Conservation (phyloP, 805 yeast species). For the Schwanniomyces yamadae region DNA sequence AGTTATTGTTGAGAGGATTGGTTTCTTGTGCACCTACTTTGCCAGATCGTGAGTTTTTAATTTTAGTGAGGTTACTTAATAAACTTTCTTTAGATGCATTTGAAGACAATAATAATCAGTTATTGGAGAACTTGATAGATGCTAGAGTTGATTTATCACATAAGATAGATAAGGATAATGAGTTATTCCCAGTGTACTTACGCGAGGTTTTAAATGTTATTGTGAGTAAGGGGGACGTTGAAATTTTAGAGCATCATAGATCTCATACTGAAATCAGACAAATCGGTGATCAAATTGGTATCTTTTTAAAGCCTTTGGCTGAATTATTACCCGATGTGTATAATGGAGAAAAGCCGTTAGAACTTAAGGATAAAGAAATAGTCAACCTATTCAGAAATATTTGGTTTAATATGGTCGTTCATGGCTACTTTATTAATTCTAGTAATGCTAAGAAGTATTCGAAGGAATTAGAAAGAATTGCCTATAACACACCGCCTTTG, state of each 20-base stretch:
- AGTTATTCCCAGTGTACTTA: constrained; percentile 52
- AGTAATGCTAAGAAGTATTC: constrained; percentile 48
- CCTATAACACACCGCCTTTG: constrained; percentile 82
- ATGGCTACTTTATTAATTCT: constrained; percentile 74
- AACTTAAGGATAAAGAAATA: constrained; percentile 46
- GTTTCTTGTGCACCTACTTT: constrained; percentile 60
- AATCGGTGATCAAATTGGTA: constrained; percentile 66
- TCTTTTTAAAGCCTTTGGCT: constrained; percentile 72
- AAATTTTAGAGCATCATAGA: constrained; percentile 72
- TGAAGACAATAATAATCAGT: constrained; percentile 36
- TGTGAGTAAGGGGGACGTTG: constrained; percentile 77
- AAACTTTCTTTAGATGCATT: constrained; percentile 47
- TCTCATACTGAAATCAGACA: constrained; percentile 69
- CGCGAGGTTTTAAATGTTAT: constrained; percentile 65
- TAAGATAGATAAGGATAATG: constrained; percentile 37
- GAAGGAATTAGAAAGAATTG: constrained; percentile 62
- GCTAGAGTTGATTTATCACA: constrained; percentile 51
- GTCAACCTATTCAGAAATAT: constrained; percentile 73
- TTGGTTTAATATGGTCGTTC: constrained; percentile 93
- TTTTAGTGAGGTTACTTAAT: constrained; percentile 59
- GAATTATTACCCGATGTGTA: constrained; percentile 61
- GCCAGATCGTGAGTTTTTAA: constrained; percentile 63
- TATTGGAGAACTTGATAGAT: constrained; percentile 41
- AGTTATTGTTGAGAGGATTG: constrained; percentile 58
- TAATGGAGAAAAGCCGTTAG: constrained; percentile 40